Evolutionary conservation across 352 stramenopile genomes (phyloP).

Genomic region (Pythium insidiosum): DNA sequence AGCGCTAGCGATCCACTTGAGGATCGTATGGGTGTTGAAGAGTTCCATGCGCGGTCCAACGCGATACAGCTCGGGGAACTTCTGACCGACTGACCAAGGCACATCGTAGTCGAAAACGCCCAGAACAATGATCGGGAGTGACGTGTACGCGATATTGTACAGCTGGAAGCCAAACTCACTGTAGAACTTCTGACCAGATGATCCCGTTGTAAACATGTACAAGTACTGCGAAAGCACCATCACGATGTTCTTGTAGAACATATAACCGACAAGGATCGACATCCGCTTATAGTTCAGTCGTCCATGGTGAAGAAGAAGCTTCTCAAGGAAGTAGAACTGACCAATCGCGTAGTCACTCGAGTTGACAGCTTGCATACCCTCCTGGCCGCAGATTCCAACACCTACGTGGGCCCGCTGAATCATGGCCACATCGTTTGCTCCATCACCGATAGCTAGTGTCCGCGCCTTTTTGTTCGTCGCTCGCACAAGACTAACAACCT

Average conservation of each 20-base stretch:
- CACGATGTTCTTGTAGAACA: slow-evolving; percentile 99
- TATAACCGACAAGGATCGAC: slow-evolving; percentile 91
- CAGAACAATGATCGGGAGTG: slow-evolving; percentile 85
- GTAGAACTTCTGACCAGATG: slow-evolving; percentile 86
- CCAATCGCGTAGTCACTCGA: slow-evolving; percentile 96
- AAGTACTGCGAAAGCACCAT: slow-evolving; percentile 88
- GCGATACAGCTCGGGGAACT: slow-evolving; percentile 76
- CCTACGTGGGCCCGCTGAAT: slow-evolving; percentile 88
- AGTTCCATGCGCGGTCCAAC: slow-evolving; percentile 67
- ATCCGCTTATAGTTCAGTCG: slow-evolving; percentile 97
- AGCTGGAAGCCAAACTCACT: slow-evolving; percentile 72
- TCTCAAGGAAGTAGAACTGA: slow-evolving; percentile 94
- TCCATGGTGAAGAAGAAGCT: slow-evolving; percentile 95
- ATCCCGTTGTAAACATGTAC: slow-evolving; percentile 88
- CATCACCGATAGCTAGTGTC: slow-evolving; percentile 89
- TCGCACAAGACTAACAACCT: slow-evolving; percentile 64
- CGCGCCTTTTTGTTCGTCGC: slow-evolving; percentile 34
- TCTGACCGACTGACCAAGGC: slow-evolving; percentile 38
- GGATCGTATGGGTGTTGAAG: slow-evolving; percentile 77
- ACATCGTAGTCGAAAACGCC: slow-evolving; percentile 80
- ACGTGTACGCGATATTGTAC: slow-evolving; percentile 93
- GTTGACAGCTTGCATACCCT: slow-evolving; percentile 96
- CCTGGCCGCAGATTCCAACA: slow-evolving; percentile 87
- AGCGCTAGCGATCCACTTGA: slow-evolving; percentile 82
- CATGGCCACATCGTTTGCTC: slow-evolving; percentile 94